phyloP scores from a whole-genome alignment of 441 rosid species.

The Aquilaria agallochum region DNA sequence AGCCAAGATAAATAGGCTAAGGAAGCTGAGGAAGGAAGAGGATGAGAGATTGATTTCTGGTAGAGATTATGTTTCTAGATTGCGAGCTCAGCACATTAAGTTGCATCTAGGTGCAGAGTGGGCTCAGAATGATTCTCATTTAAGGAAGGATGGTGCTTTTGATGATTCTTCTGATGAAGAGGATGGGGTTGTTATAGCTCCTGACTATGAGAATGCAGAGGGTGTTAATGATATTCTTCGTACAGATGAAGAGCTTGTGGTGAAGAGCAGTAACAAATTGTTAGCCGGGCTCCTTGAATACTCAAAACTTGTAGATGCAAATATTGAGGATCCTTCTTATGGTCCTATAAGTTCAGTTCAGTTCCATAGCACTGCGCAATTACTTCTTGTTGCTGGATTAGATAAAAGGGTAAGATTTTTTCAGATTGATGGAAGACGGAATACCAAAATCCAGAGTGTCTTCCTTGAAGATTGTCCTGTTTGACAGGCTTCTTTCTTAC shows the following conservation, averaged over 20 bases:
- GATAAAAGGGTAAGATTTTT: constrained; percentile 74
- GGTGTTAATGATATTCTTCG: constrained; percentile 56
- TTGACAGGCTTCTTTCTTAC: constrained; percentile 74
- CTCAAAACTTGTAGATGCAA: constrained; percentile 79
- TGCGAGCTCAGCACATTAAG: constrained; percentile 85
- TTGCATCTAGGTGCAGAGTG: constrained; percentile 83
- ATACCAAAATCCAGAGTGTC: constrained; percentile 80
- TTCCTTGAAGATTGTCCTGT: constrained; percentile 89
- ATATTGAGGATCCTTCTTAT: constrained; percentile 61
- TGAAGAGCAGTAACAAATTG: constrained; percentile 46
- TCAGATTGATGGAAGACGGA: constrained; percentile 90
- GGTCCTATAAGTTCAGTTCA: constrained; percentile 76
- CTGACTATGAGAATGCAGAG: constrained; percentile 29
- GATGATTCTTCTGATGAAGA: constrained; percentile 56
- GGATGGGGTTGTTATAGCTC: constrained; percentile 23
- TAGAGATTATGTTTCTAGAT: constrained; percentile 62
- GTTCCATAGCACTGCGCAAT: constrained; percentile 82
- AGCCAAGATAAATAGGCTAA: constrained; percentile 61
- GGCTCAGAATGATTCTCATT: constrained; percentile 50
- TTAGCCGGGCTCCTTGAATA: constrained; percentile 75
- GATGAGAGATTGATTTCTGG: constrained; percentile 69
- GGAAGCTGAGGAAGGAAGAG: constrained; percentile 84
- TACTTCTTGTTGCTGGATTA: constrained; percentile 74
- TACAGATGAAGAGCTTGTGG: constrained; percentile 75
- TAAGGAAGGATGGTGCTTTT: constrained; percentile 31